Evolutionary conservation across 2,329 filamentous ascomycete species (phyloP), one percentile per base, ranked within the genome.

Genomic region (Penicillium sp.): DNA sequence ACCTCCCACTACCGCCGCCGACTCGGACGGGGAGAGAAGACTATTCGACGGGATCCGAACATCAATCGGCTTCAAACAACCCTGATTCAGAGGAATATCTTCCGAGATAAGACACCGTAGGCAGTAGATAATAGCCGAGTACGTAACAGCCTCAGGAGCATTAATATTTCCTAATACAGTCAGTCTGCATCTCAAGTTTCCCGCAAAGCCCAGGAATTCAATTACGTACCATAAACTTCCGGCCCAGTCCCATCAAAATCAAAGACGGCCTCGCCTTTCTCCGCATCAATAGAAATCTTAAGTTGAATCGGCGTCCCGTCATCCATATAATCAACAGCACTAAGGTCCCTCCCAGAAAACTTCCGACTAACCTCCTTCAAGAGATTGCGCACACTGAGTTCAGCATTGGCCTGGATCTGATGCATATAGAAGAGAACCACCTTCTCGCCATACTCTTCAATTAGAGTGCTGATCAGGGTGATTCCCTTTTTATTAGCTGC

Each of bases 401-500:
- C 89, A 1, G 90, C 90, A 51, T 91, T 92, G 54, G 86, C 81
- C 70, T 93, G 89, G 58, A 93, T 93, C 18, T 82, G 87, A 24
- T 80, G 77, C 90, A 93, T 92, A 70, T 92, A 92, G 64, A 89
- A 87, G 59, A 89, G 84, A 0, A 92, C 90, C 0, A 88, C 86
- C 2, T 84, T 78, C 67, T 55, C 89, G 83, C 13, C 85, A 62
- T 91, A 92, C 65, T 93, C 90, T 33, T 83, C 82, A 62, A 92
- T 91, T 3, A 92, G 75, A 0, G 82, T 79, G 34, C 80, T 81
- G 58, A 93, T 91, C 18, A 91, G 79, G 37, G 83, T 87, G 65
- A 91, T 91, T 5, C 90, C 90, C 67, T 91, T 91, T 64, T 91
- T 87, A 64, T 94, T 93, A 8, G 90, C 89, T 2, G 90, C 89